These are phyloP conservation scores for Saprolegnia parasitica DNA, from an alignment of 352 stramenopile species.

Conservation along the genomic window DNA sequence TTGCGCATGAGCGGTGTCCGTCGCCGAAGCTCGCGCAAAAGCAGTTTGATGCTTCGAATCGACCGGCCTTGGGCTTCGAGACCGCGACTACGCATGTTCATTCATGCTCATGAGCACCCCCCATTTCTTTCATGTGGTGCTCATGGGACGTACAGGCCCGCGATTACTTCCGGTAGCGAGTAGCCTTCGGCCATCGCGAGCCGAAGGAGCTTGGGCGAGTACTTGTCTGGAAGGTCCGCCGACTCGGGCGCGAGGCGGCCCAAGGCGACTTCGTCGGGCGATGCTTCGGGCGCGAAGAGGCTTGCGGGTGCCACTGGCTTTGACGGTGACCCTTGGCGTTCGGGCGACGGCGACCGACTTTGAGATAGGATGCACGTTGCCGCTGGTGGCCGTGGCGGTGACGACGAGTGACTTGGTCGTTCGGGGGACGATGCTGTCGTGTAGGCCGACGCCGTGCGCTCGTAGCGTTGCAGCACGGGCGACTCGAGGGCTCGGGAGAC, in stretches of 20 bases:
- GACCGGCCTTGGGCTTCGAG: slow-evolving; percentile 17
- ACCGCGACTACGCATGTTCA: no score
- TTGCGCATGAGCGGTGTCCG: slow-evolving; percentile 26
- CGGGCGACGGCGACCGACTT: not conserved
- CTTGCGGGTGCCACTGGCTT: slow-evolving; percentile 2
- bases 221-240: slow-evolving; percentile 22
- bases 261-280: slow-evolving; percentile 9
- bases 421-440: not conserved
- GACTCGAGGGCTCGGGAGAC: slow-evolving; percentile 21
- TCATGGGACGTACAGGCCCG: not conserved
- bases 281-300: not conserved
- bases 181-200: slow-evolving; percentile 27
- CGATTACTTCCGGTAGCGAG: slow-evolving; percentile 16
- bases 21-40: slow-evolving; percentile 7
- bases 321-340: not conserved
- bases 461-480: slow-evolving; percentile 9
- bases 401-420: not conserved
- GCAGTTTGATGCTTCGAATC: slow-evolving; percentile 21
- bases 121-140: not conserved
- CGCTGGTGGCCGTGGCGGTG: not conserved
- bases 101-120: not conserved
- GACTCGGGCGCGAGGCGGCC: slow-evolving; percentile 21
- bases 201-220: slow-evolving; percentile 21
- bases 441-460: slow-evolving; percentile 21
- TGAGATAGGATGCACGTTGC: not conserved